Evolutionary conservation across 73 alveolate species (phyloP).

Genomic region (Uronychia binucleata): DNA sequence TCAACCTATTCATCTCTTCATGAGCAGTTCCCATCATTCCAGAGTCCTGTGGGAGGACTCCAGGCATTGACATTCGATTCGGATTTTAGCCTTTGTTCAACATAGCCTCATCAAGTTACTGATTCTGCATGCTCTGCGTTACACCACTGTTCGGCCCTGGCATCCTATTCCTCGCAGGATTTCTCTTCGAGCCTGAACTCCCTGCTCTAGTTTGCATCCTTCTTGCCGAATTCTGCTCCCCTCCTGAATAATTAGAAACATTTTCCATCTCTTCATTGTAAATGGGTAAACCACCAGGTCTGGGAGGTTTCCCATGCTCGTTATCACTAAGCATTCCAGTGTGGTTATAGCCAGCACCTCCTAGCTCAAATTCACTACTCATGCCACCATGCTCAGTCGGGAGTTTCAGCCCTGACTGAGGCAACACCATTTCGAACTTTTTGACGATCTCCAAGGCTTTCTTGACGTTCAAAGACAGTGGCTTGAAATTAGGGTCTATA

Average conservation of each 20-base stretch:
- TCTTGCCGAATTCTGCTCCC: neutral
- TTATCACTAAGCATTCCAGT: neutral
- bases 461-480: conserved; percentile 62
- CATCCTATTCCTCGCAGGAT: neutral
- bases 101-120: neutral
- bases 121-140: neutral
- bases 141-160: neutral
- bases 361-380: neutral
- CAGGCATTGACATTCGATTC: neutral
- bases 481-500: conserved; percentile 69
- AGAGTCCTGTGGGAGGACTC: neutral
- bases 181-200: neutral
- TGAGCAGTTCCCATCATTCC: neutral
- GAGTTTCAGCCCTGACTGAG: conserved; percentile 1
- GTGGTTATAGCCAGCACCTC: neutral
- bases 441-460: conserved; percentile 69
- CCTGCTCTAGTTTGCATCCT: neutral
- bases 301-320: neutral
- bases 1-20: neutral
- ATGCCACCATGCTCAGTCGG: neutral
- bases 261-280: neutral
- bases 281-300: neutral
- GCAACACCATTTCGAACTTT: conserved; percentile 69
- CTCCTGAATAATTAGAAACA: neutral
- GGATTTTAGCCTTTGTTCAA: neutral